Evolutionary conservation across 73 alveolate genomes (phyloP).

Genomic region (Blepharisma stoltei): DNA sequence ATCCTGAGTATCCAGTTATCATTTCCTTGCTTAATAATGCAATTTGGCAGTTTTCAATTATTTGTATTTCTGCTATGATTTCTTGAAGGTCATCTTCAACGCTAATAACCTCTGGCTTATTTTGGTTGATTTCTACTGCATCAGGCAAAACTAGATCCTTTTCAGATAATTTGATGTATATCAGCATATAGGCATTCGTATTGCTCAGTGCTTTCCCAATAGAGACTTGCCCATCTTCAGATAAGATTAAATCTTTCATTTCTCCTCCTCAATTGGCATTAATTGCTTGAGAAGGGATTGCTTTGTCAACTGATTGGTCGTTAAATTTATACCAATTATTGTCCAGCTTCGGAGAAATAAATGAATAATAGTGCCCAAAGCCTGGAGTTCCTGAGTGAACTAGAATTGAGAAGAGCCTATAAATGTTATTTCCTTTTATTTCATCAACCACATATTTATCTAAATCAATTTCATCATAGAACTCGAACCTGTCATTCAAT

Average conservation of each 20-base stretch:
- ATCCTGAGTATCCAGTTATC: too few species aligned
- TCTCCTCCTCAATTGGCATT: neutral
- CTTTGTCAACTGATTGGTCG: slow-evolving; percentile 41
- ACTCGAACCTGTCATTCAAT: slow-evolving; percentile 56
- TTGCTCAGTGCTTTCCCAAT: too few species aligned
- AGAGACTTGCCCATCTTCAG: too few species aligned
- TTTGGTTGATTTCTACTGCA: too few species aligned
- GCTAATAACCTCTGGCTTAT: too few species aligned
- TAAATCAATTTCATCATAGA: slow-evolving; percentile 48
- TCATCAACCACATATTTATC: slow-evolving; percentile 35
- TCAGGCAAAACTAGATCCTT: too few species aligned
- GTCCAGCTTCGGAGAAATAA: slow-evolving; percentile 36
- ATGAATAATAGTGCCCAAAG: slow-evolving; percentile 86
- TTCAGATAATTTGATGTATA: too few species aligned
- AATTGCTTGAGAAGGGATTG: neutral
- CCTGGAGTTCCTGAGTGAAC: slow-evolving; percentile 81
- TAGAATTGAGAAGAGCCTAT: slow-evolving; percentile 76
- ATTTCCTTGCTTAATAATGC: too few species aligned
- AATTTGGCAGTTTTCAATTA: too few species aligned
- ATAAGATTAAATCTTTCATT: neutral
- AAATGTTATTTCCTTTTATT: slow-evolving; percentile 39
- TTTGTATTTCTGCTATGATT: too few species aligned
- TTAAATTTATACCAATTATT: slow-evolving; percentile 54
- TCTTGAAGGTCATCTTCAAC: too few species aligned
- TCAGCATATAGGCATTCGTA: too few species aligned